Evolutionary conservation across 2,329 filamentous ascomycete genomes (phyloP), one percentile per base, ranked within the genome.

Genomic region (Mycogone perniciosa): DNA sequence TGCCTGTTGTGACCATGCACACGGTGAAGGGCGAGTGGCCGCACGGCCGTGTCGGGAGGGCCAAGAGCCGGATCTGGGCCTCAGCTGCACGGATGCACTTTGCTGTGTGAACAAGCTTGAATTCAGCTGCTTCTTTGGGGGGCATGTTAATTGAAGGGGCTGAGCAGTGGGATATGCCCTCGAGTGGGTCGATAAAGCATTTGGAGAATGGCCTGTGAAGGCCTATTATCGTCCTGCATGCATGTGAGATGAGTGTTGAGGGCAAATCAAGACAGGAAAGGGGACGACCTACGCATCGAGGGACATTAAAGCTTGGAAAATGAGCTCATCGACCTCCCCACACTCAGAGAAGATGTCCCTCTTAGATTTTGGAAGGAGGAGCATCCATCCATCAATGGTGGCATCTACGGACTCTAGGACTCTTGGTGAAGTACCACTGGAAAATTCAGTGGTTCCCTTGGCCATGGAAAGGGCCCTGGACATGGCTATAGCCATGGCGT

Each of bases 251-350:
- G n/a, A 10, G 10, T 42, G 46, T 38, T 3, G 41, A 29, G 9
- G 31, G 3, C 7, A 26, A 35, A 26, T 4, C n/a, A 39, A 11
- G 9, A 30, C 26, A 31, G n/a, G n/a, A 41, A n/a, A 41, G 3
- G 5, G 33, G 10, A 10, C 4, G 29, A 67, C 73, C 62, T 65
- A 76, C 74, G 75, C 74, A 52, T 76, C 67, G 31, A 69, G 75
- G 52, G 90, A 84, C 78, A 90, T 88, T 55, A 86, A 84, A 1
- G 86, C 88, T 64, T 90, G 86, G 69, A 92, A 92, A 62, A 92
- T 80, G 74, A 92, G 82, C 67, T 91, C 86, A 62, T 95, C 88
- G 4, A 76, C 55, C 5, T 62, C 55, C 1, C 64, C 65, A 5
- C 49, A 50, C 26, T 56, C 54, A 1, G 49, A 58, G 62, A 72